A percentile compares a stretch with the other conserved stretches of the same genome.
These are phyloP conservation scores for Neofusicoccum sp. DNA, from an alignment of 2,329 filamentous ascomycete genomes.

Conservation along the genomic window DNA sequence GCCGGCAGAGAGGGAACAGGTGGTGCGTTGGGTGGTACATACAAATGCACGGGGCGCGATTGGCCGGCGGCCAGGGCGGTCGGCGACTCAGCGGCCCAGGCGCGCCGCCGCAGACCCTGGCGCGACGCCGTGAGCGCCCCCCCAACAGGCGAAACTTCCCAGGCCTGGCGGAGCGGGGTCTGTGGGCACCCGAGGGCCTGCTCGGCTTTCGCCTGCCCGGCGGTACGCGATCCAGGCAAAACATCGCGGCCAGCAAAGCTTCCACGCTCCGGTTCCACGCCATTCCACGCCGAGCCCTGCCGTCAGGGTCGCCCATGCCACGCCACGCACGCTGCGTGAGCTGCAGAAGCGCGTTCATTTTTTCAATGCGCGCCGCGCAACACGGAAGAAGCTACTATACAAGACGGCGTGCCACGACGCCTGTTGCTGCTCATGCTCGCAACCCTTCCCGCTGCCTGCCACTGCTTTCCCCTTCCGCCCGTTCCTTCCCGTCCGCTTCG, in stretches of 20 bases:
- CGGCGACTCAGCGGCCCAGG: background rate
- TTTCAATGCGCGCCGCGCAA: no score
- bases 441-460: no score
- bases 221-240: slow-evolving; percentile 7
- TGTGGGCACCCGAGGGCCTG: slow-evolving; percentile 1
- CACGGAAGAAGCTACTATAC: no score
- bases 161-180: slow-evolving; percentile 6
- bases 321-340: no score
- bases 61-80: slow-evolving; percentile 14
- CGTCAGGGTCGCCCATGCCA: no score
- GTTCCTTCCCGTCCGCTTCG: no score
- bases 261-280: background rate
- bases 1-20: slow-evolving; percentile 16
- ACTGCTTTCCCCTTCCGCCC: no score
- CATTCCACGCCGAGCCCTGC: background rate
- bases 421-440: no score
- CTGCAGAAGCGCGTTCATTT: no score
- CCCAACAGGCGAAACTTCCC: slow-evolving; percentile 17
- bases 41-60: slow-evolving; percentile 5
- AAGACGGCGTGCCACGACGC: no score
- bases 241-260: background rate
- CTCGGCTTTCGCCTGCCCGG: slow-evolving; percentile 1
- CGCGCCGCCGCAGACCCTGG: background rate
- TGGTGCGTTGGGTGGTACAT: slow-evolving; percentile 17
- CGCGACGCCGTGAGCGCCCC: background rate